Percentiles rank a stretch among this genome's conserved stretches.
Conservation (phyloP, 805 yeast genomes). For the Saccharomycopsis babjevae region DNA sequence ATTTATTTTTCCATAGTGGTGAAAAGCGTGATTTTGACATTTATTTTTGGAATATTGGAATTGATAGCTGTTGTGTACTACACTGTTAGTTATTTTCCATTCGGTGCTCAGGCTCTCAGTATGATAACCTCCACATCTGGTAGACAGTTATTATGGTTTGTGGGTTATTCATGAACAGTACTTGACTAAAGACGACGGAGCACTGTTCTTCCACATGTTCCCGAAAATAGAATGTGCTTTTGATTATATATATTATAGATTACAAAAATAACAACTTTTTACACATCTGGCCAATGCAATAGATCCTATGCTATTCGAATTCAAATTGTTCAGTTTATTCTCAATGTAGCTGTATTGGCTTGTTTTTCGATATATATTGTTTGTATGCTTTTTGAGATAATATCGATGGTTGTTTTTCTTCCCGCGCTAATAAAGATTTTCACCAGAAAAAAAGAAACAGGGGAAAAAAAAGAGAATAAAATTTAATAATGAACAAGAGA, state of each 20-base stretch:
- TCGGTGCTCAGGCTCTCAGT: constrained; percentile 73
- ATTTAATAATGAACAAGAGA: not conserved
- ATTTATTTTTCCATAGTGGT: constrained; percentile 63
- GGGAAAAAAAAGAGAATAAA: not conserved
- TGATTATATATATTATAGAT: too few species aligned
- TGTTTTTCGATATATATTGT: too few species aligned
- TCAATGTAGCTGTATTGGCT: too few species aligned
- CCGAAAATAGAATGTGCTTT: too few species aligned
- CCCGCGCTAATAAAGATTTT: not conserved
- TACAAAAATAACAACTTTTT: too few species aligned
- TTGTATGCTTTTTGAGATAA: not conserved
- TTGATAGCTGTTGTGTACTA: constrained; percentile 80
- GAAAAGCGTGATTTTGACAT: constrained; percentile 66
- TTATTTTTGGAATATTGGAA: constrained; percentile 67
- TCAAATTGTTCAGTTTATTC: too few species aligned
- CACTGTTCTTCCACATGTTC: too few species aligned
- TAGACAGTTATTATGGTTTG: constrained; percentile 31
- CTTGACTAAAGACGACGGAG: not conserved
- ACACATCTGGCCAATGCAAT: too few species aligned
- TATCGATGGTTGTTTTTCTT: not conserved
- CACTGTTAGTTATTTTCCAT: constrained; percentile 88
- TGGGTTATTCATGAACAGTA: constrained; percentile 5
- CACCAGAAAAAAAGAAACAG: not conserved
- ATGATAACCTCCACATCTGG: constrained; percentile 49
- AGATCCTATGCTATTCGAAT: too few species aligned